A percentile compares a stretch with the other conserved stretches of the same genome.
Evolutionary conservation across 2,329 filamentous ascomycete genomes (phyloP).

Genomic region (Sordariomycetes sp.): DNA sequence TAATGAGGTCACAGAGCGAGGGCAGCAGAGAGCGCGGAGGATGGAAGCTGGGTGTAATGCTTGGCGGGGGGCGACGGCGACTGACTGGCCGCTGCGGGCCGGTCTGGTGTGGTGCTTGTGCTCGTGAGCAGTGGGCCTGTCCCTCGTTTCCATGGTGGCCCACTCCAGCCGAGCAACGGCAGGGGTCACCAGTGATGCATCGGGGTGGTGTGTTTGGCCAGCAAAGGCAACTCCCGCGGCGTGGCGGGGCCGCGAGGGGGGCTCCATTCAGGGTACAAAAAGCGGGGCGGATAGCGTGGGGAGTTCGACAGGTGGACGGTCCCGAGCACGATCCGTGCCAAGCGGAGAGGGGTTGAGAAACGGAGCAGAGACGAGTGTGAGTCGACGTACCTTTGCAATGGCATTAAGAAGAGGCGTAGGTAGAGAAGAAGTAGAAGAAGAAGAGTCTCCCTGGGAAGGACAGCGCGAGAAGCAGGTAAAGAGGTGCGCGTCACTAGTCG

Average conservation of each 20-base stretch:
- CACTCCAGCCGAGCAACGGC: conserved; percentile 1
- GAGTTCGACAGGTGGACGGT: not conserved
- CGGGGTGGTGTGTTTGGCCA: conserved; percentile 3
- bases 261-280: not conserved
- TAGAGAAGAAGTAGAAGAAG: not conserved
- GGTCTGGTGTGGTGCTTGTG: conserved; percentile 4
- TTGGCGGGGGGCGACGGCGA: not conserved
- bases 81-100: not conserved
- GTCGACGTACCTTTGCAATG: conserved; percentile 1
- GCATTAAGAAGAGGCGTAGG: not conserved
- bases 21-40: not conserved
- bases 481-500: not conserved
- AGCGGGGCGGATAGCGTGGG: conserved; percentile 3
- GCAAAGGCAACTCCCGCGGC: not conserved
- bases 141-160: not conserved
- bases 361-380: not conserved
- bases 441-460: not conserved
- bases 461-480: not conserved
- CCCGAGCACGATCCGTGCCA: not conserved
- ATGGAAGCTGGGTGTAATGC: not conserved
- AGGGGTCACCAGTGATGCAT: conserved; percentile 2
- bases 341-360: not conserved
- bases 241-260: not conserved
- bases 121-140: conserved; percentile 1
- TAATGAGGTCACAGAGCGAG: conserved; percentile 1